These are phyloP conservation scores for Trichophyton mentagrophytes DNA, from an alignment of 2,329 filamentous ascomycete genomes.

Conservation along the genomic window DNA sequence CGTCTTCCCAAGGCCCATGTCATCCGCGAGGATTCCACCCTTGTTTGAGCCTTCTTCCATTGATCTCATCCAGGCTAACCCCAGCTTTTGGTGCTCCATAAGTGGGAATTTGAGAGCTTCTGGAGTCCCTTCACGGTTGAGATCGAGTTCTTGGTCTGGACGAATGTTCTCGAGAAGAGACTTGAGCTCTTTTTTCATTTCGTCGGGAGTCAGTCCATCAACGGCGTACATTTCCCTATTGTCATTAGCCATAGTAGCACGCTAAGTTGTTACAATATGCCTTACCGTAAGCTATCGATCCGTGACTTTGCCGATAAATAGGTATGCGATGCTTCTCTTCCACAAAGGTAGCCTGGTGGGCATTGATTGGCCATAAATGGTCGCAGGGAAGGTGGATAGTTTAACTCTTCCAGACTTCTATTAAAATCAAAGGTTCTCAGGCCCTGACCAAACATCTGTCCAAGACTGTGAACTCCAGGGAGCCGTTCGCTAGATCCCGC, in stretches of 20 bases:
- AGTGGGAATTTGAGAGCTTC: conserved; percentile 54
- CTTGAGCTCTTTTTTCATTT: conserved; percentile 53
- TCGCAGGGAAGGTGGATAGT: background rate
- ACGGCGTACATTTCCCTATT: background rate
- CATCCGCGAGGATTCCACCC: conserved; percentile 64
- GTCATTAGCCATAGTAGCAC: background rate
- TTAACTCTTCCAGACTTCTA: too few relatives aligned
- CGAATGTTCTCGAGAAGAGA: conserved; percentile 59
- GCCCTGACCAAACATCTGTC: background rate
- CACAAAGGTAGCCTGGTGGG: background rate
- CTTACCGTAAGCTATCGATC: background rate
- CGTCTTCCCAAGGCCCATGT: conserved; percentile 77
- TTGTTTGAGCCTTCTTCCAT: conserved; percentile 60
- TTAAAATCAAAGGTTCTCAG: background rate
- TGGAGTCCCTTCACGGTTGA: conserved; percentile 54
- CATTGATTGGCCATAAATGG: background rate
- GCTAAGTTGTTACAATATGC: background rate
- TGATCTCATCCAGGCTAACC: conserved; percentile 60
- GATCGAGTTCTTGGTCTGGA: conserved; percentile 54
- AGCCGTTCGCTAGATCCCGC: background rate
- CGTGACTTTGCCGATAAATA: background rate
- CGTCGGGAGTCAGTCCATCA: background rate
- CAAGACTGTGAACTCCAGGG: background rate
- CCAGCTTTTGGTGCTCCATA: conserved; percentile 72
- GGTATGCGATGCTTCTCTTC: background rate